phyloP scores from a whole-genome alignment of 306 rosid genomes.

The Cercis canadensis region DNA sequence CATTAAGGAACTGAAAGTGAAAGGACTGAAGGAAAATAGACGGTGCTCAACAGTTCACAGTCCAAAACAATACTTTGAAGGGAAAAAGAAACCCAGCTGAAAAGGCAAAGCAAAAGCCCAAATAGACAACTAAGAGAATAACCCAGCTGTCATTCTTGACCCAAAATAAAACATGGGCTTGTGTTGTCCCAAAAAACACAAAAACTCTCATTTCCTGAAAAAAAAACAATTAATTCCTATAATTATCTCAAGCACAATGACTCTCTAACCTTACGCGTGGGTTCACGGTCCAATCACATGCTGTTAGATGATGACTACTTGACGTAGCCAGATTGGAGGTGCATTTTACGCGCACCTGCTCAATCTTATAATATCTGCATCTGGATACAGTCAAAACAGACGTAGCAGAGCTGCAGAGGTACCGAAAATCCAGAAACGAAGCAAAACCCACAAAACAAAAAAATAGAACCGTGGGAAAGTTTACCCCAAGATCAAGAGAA shows the following conservation, averaged over 20 bases:
- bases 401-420: slow-evolving; percentile 13
- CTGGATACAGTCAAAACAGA: no score
- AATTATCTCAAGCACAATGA: no score
- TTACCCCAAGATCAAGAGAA: neutral
- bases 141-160: neutral
- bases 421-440: slow-evolving; percentile 10
- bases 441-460: neutral
- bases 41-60: no score
- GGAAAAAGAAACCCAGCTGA: no score
- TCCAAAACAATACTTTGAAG: no score
- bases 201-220: no score
- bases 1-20: no score
- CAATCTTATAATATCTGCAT: no score
- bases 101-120: neutral
- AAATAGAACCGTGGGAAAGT: neutral
- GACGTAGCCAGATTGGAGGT: neutral
- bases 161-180: neutral
- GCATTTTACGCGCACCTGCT: neutral
- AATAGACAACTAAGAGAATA: no score
- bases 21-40: no score
- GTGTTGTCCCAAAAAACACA: neutral
- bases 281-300: neutral
- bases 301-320: neutral
- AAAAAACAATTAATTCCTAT: no score
- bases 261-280: neutral